Evolutionary conservation across 148 eudicot species (phyloP), one percentile per base, ranked within the genome.

Genomic region (Rhododendron griersonianum): DNA sequence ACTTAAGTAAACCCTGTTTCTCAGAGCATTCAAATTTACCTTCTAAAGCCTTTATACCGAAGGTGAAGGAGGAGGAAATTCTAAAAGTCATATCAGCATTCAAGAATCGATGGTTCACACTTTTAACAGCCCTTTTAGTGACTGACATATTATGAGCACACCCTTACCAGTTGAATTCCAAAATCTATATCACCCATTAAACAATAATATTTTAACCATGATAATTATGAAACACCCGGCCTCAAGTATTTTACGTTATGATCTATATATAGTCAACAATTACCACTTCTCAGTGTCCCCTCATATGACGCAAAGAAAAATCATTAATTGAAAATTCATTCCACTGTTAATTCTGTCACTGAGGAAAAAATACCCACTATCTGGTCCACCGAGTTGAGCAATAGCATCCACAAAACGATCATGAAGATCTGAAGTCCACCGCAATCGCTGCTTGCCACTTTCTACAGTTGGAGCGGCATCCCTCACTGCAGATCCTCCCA

Each of bases 321-420:
- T n/a, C n/a, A 23, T 11, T 16, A 53, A 53, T 28, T 7, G 21
- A 21, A 57, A 61, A 15, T 14, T 25, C 65, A 35, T n/a, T 13
- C 35, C 47, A 41, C 78, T 67, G 28, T 28, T 19, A 77, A 80
- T 55, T 79, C 78, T 80, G 83, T 78, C 73, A 89, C 92, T 83
- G 82, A 82, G 86, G 86, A 87, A 57, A 82, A 88, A 88, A 87
- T 91, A 93, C 96, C 91, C 93, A 93, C 96, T 89, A 50, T 93
- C 96, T 88, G 96, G 96, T 92, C 96, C 96, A 83, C 96, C 96
- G 76, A 93, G 96, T 81, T 93, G 96, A 25, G 94, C 85, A 86
- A 93, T 93, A 59, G 94, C 94, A 83, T 93, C 94, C 15, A 92
- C 96, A 57, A 93, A 93, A 84, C 93, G 93, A 77, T 92, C 88